phyloP scores from a whole-genome alignment of 192 early-diverging fungal species.

The Tieghemiomyces parasiticus region DNA sequence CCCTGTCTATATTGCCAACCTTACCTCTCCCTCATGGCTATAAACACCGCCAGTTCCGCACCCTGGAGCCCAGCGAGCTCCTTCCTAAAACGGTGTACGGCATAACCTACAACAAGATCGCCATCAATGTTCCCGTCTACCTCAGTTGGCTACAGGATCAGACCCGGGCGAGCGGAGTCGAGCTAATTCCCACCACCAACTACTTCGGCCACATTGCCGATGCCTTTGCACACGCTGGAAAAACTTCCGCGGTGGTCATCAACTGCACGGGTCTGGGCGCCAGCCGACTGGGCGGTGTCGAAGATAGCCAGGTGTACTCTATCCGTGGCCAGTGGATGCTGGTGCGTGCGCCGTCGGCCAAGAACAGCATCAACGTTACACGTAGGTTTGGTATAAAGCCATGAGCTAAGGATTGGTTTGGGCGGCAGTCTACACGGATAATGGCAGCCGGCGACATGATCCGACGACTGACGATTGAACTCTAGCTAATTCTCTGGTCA shows the following conservation, averaged over 20 bases:
- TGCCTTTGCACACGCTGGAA: neutral
- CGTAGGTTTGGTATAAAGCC: too few species aligned
- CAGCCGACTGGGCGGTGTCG: slow-evolving; percentile 46
- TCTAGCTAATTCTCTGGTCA: too few species aligned
- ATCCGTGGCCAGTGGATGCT: slow-evolving; percentile 69
- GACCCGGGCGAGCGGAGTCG: slow-evolving; percentile 14
- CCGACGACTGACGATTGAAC: too few species aligned
- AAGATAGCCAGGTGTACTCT: slow-evolving; percentile 54
- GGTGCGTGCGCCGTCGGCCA: slow-evolving; percentile 51
- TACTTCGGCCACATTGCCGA: slow-evolving; percentile 15
- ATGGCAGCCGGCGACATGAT: too few species aligned
- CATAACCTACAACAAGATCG: slow-evolving; percentile 17
- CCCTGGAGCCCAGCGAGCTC: slow-evolving; percentile 9
- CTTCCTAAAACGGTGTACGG: slow-evolving; percentile 14
- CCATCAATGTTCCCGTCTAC: slow-evolving; percentile 23
- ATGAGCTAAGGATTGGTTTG: too few species aligned
- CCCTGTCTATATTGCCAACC: neutral
- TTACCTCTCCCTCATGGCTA: neutral
- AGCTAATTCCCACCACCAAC: slow-evolving; percentile 1
- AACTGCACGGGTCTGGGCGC: slow-evolving; percentile 72
- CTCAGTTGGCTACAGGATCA: slow-evolving; percentile 16
- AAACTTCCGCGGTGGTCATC: slow-evolving; percentile 29
- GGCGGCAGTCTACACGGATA: too few species aligned
- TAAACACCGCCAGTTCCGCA: slow-evolving; percentile 4
- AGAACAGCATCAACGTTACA: slow-evolving; percentile 36